phyloP scores from a whole-genome alignment of 441 rosid genomes.

The Brassica balearica region DNA sequence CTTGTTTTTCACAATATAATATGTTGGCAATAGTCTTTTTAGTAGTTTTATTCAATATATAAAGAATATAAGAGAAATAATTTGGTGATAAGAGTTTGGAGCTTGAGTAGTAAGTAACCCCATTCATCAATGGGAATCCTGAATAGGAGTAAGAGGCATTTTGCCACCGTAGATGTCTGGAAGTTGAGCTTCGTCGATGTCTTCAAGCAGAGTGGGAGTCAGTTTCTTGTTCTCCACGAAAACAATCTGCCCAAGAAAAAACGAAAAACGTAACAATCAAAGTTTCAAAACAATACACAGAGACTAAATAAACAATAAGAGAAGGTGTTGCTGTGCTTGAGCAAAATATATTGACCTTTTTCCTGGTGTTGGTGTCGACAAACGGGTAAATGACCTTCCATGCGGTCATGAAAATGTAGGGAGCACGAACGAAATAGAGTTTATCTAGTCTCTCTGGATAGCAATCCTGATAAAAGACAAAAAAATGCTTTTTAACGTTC shows the following conservation, averaged over 20 bases:
- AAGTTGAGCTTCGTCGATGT: constrained; percentile 77
- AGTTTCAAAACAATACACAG: not conserved
- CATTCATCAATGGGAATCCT: constrained; percentile 46
- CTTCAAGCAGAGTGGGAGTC: constrained; percentile 60
- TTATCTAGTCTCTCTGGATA: constrained; percentile 93
- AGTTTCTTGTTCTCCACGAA: constrained; percentile 81
- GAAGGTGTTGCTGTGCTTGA: not conserved
- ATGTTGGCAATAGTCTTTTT: not conserved
- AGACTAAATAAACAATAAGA: not conserved
- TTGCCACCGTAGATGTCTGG: constrained; percentile 80
- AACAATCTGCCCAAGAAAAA: constrained; percentile 52
- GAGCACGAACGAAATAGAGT: constrained; percentile 66
- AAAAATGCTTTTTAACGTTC: not conserved
- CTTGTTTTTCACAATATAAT: not conserved
- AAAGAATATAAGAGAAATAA: constrained; percentile 1
- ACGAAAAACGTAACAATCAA: not conserved
- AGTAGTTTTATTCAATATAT: not conserved
- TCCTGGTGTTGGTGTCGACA: constrained; percentile 78
- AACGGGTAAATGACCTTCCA: constrained; percentile 86
- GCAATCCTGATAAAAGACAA: constrained; percentile 64
- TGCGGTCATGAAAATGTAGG: constrained; percentile 82
- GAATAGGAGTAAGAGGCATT: constrained; percentile 66
- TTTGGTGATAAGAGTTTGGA: not conserved
- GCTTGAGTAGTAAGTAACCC: not conserved
- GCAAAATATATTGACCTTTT: constrained; percentile 59